Evolutionary conservation across 2,329 filamentous ascomycete species (phyloP).

Genomic region (Dactylellina leptospora): DNA sequence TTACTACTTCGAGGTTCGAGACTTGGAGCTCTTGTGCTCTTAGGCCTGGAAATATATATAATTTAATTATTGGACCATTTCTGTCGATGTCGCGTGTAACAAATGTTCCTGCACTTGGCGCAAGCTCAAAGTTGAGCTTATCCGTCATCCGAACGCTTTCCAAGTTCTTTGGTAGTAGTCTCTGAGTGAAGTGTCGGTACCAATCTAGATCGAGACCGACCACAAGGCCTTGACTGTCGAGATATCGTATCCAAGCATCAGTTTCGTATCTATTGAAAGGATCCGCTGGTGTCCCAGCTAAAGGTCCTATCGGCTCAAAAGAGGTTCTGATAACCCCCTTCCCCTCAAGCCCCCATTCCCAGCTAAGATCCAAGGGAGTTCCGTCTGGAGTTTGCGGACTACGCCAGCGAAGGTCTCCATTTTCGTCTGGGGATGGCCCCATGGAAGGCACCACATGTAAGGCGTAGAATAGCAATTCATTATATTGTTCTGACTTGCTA

Average conservation of each 20-base stretch:
- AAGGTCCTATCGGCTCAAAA: constrained; percentile 56
- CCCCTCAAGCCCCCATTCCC: constrained; percentile 55
- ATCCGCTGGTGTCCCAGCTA: constrained; percentile 54
- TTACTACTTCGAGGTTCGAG: constrained; percentile 55
- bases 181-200: constrained; percentile 55
- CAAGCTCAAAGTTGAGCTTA: constrained; percentile 55
- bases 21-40: constrained; percentile 55
- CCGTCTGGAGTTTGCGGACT: constrained; percentile 56
- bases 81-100: constrained; percentile 57
- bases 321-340: constrained; percentile 55
- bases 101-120: constrained; percentile 55
- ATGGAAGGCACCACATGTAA: constrained; percentile 55
- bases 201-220: constrained; percentile 56
- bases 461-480: constrained; percentile 56
- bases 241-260: constrained; percentile 53
- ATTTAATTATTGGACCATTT: constrained; percentile 55
- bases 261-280: constrained; percentile 55
- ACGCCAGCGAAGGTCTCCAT: constrained; percentile 52
- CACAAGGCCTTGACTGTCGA: constrained; percentile 53
- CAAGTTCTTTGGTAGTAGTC: constrained; percentile 44
- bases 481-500: constrained; percentile 55
- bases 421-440: constrained; percentile 54
- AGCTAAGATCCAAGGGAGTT: constrained; percentile 57
- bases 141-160: constrained; percentile 43
- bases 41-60: constrained; percentile 56